phyloP scores from a whole-genome alignment of 2,329 filamentous ascomycete species.

The Diaporthe caulivora region DNA sequence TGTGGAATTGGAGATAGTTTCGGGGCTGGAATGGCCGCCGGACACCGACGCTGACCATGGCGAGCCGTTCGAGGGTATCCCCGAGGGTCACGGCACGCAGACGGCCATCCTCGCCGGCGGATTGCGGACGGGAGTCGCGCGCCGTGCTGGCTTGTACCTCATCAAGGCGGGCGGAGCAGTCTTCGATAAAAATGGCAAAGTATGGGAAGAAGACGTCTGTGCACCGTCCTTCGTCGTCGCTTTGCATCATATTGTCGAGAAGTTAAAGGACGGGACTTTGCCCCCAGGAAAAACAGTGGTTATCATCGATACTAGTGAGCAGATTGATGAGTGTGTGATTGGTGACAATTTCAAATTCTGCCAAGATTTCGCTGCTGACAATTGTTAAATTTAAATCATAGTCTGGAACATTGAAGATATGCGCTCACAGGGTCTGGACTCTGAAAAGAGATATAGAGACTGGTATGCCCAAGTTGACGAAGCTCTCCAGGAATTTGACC shows the following conservation, averaged over 20 bases:
- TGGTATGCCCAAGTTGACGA: background rate
- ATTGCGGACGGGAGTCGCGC: background rate
- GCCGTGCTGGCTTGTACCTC: slow-evolving; percentile 24
- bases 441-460: background rate
- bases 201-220: slow-evolving; percentile 26
- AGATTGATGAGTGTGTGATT: too few relatives aligned
- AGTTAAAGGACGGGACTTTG: slow-evolving; percentile 1
- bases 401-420: slow-evolving; percentile 27
- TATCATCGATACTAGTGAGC: slow-evolving; percentile 31
- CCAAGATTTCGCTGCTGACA: background rate
- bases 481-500: slow-evolving; percentile 8
- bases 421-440: background rate
- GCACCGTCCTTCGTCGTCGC: background rate
- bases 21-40: slow-evolving; percentile 8
- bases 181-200: background rate
- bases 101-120: slow-evolving; percentile 22
- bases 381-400: background rate
- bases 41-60: slow-evolving; percentile 9
- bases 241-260: slow-evolving; percentile 17
- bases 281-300: slow-evolving; percentile 18
- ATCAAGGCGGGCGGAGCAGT: slow-evolving; percentile 34
- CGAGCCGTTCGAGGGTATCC: slow-evolving; percentile 14
- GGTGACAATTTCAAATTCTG: background rate
- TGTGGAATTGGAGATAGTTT: background rate
- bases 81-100: slow-evolving; percentile 33